Percentiles rank a stretch among this genome's conserved stretches.
Evolutionary conservation across 2,329 filamentous ascomycete genomes (phyloP).

Genomic region (Aureobasidium pullulans): DNA sequence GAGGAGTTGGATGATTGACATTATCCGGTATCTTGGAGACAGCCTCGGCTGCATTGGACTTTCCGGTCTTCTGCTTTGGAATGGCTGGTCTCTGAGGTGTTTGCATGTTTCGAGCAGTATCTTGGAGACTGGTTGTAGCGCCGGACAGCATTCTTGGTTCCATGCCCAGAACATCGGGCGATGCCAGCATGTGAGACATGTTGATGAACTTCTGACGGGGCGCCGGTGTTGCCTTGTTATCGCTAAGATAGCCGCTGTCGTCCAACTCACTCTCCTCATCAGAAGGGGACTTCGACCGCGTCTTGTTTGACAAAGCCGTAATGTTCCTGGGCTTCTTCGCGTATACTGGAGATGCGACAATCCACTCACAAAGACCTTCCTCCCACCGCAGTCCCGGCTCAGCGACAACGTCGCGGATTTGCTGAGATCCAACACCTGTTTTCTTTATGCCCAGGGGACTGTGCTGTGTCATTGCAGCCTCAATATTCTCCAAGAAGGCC

Average conservation of each 20-base stretch:
- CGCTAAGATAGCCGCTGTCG: conserved; percentile 11
- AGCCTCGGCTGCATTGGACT: background rate
- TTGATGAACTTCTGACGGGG: background rate
- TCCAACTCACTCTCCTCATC: background rate
- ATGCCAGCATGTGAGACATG: background rate
- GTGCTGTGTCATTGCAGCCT: conserved; percentile 25
- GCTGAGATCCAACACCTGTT: conserved; percentile 13
- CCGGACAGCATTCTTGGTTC: background rate
- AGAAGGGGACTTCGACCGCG: background rate
- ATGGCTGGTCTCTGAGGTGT: background rate
- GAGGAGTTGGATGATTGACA: too few relatives aligned
- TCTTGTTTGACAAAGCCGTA: background rate
- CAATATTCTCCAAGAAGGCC: conserved; percentile 25
- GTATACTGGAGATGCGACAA: conserved; percentile 32
- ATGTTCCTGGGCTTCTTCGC: background rate
- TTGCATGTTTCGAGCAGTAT: background rate
- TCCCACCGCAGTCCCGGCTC: conserved; percentile 32
- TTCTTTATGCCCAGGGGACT: conserved; percentile 24
- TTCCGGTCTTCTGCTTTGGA: background rate
- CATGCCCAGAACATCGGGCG: conserved; percentile 7
- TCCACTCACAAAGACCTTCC: conserved; percentile 40
- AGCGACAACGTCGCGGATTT: background rate
- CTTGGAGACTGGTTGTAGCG: background rate
- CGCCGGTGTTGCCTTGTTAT: background rate
- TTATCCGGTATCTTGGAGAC: background rate